Percentiles rank a stretch among this genome's conserved stretches.
Evolutionary conservation across 1,139 yeast species (phyloP).

Genomic region (Suhomyces maxii): DNA sequence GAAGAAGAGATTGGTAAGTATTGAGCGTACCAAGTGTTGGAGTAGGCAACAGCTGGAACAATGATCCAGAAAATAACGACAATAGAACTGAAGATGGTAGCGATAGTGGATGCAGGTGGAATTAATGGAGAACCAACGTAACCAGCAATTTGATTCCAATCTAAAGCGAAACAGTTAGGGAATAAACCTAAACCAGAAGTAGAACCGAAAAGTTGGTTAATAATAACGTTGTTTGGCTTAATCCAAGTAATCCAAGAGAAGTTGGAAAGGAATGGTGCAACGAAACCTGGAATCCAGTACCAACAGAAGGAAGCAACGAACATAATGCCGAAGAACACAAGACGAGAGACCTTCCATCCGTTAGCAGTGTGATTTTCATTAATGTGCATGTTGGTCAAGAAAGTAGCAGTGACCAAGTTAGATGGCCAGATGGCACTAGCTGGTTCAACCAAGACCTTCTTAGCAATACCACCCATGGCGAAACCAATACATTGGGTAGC

Average conservation of each 20-base stretch:
- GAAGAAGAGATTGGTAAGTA: slow-evolving; percentile 45
- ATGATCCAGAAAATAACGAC: slow-evolving; percentile 41
- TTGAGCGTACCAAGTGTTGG: slow-evolving; percentile 45
- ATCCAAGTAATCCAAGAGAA: slow-evolving; percentile 35
- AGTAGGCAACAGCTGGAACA: slow-evolving; percentile 43
- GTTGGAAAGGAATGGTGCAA: slow-evolving; percentile 23
- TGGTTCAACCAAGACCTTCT: slow-evolving; percentile 60
- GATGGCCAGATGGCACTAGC: slow-evolving; percentile 70
- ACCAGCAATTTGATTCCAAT: slow-evolving; percentile 51
- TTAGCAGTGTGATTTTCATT: slow-evolving; percentile 56
- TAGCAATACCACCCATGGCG: slow-evolving; percentile 61
- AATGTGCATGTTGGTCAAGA: slow-evolving; percentile 60
- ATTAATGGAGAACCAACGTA: slow-evolving; percentile 65
- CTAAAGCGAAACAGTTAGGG: slow-evolving; percentile 47
- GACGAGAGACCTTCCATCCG: slow-evolving; percentile 43
- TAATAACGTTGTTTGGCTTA: slow-evolving; percentile 40
- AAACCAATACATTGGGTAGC: slow-evolving; percentile 65
- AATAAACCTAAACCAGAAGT: slow-evolving; percentile 60
- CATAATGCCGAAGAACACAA: slow-evolving; percentile 31
- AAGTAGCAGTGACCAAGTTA: slow-evolving; percentile 46
- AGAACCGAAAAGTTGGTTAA: slow-evolving; percentile 64
- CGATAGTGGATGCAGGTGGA: slow-evolving; percentile 61
- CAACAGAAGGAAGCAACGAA: slow-evolving; percentile 31
- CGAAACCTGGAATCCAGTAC: slow-evolving; percentile 47
- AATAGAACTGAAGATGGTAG: slow-evolving; percentile 42